Evolutionary conservation across 192 early-diverging fungal genomes (phyloP), one percentile per base, ranked within the genome.

Genomic region (Entrophospora sp.): DNA sequence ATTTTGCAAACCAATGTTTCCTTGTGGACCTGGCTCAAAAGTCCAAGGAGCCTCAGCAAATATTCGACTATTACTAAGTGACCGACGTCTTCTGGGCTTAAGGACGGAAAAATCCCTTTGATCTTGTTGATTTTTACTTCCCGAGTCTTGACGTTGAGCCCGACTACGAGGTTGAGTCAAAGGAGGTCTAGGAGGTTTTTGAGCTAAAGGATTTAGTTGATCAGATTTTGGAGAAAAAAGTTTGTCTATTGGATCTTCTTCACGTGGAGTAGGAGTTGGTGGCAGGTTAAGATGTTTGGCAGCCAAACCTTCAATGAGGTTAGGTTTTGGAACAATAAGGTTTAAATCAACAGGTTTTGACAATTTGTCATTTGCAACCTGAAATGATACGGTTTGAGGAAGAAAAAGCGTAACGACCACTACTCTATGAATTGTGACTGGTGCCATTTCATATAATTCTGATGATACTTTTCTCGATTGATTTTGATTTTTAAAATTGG

Each of bases 1-100:
- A 67, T 97, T 97, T 55, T 93, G 89, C 46, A 97, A 81, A n/a
- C 95, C 94, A 80, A 93, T 92, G 75, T 97, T 97, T 37, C 95
- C 95, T 10, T 86, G 70, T 18, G 73, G 87, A 25, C 86, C 83
- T 28, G 85, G 80, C 61, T 92, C 90, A n/a, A 93, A 75, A 7
- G 76, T 74, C 82, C 85, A 87, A 10, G 74, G 32, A 20, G 72
- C 69, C 31, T 78, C 75, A 12, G 74, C 72, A 68, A 73, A 73
- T 7, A 74, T 57, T 13, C 77, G 64, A 8, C 70, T 71, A 12
- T 66, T 72, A 28, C 74, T 74, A 10, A 70, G 61, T 1, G 78
- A 77, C 14, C 71, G 42, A 31, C 70, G 53, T 13, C 71, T 18
- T 46, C 18, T 43, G 5, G 42, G 3, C 10, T 32, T 8, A 31